Percentiles rank a stretch among this genome's conserved stretches.
phyloP scores from a whole-genome alignment of 2,329 filamentous ascomycete genomes.

The Hymenoscyphus fructigenus region DNA sequence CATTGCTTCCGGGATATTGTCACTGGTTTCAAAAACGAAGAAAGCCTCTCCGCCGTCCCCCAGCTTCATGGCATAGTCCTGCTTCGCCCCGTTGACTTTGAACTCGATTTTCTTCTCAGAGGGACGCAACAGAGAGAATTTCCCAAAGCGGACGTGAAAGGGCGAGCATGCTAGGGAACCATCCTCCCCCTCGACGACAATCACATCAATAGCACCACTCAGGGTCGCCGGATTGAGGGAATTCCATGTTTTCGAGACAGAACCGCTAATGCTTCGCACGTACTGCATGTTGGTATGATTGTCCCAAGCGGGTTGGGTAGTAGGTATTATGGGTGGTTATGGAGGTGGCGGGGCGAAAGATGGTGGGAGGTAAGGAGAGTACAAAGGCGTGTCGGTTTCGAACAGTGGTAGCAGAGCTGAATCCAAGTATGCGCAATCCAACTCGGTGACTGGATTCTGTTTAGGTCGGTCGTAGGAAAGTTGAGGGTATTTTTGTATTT shows the following conservation, averaged over 20 bases:
- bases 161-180: constrained; percentile 87
- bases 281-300: constrained; percentile 72
- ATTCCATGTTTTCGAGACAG: constrained; percentile 98
- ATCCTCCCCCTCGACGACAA: constrained; percentile 95
- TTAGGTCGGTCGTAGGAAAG: background rate
- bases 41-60: constrained; percentile 97
- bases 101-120: constrained; percentile 99
- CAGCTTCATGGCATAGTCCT: constrained; percentile 96
- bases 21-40: constrained; percentile 95
- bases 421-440: background rate
- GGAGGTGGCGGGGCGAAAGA: background rate
- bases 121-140: constrained; percentile 91
- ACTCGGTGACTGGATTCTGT: background rate
- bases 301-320: background rate
- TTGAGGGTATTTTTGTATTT: background rate
- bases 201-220: constrained; percentile 97
- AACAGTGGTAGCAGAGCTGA: background rate
- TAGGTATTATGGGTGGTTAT: background rate
- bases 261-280: constrained; percentile 91
- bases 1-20: constrained; percentile 85
- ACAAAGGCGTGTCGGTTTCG: background rate
- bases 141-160: constrained; percentile 98
- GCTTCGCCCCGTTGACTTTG: constrained; percentile 86
- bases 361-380: background rate
- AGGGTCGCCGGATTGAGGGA: constrained; percentile 97